Percentiles rank a stretch among this genome's conserved stretches.
These are phyloP conservation scores for Orobanche coerulescens DNA, from an alignment of 257 asterid species.

Conservation along the genomic window DNA sequence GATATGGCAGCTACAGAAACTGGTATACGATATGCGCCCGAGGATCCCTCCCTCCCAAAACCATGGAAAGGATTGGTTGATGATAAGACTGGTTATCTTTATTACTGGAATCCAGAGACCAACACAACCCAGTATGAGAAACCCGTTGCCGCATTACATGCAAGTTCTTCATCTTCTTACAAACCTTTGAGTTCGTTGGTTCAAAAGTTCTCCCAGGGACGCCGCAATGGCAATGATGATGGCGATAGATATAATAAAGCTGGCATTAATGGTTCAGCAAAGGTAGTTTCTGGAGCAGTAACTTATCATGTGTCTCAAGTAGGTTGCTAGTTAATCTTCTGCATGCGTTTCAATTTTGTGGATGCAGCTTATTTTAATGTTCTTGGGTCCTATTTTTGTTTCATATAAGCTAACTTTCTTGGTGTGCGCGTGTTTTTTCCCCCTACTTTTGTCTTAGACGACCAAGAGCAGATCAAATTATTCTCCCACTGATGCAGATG, in stretches of 20 bases:
- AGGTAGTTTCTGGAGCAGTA: constrained; percentile 34
- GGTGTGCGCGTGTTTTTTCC: too few relatives aligned
- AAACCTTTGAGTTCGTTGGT: constrained; percentile 57
- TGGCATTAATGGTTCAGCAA: constrained; percentile 39
- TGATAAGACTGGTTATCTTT: constrained; percentile 73
- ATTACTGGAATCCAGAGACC: constrained; percentile 97
- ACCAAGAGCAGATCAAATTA: constrained; percentile 37
- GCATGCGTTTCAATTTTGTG: background rate
- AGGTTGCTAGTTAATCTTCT: background rate
- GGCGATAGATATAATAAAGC: constrained; percentile 36
- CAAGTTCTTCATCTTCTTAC: constrained; percentile 34
- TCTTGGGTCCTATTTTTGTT: background rate
- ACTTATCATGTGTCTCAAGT: constrained; percentile 37
- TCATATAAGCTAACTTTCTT: background rate
- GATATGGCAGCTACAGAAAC: constrained; percentile 59
- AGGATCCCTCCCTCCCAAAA: constrained; percentile 88
- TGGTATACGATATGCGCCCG: constrained; percentile 81
- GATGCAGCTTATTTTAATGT: background rate
- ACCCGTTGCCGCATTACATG: constrained; percentile 43
- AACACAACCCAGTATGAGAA: constrained; percentile 85
- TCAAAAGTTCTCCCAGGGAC: constrained; percentile 48
- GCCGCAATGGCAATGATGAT: constrained; percentile 28
- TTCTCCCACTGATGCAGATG: constrained; percentile 33
- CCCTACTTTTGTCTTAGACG: constrained; percentile 43
- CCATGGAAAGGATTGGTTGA: constrained; percentile 96